A percentile compares a stretch with the other conserved stretches of the same genome.
Evolutionary conservation across 768 basidiomycete genomes (phyloP).

Genomic region (Xerocomellus dryophilus): DNA sequence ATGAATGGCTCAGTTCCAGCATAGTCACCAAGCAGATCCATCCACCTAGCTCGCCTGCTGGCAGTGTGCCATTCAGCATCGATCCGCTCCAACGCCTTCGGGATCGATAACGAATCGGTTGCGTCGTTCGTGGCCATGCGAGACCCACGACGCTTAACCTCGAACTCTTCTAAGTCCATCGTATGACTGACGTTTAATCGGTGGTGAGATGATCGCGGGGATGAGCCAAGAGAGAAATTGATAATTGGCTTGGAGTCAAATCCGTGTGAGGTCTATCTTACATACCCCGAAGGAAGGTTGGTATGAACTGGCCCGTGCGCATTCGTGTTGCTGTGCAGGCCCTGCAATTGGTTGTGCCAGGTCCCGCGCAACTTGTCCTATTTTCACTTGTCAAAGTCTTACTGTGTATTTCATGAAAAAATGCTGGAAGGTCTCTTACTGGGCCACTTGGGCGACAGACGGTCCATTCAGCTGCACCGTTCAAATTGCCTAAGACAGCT

Average conservation of each 20-base stretch:
- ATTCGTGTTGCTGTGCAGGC: constrained; percentile 6
- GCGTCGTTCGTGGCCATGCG: background rate
- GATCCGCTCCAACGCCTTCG: constrained; percentile 28
- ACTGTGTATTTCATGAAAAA: background rate
- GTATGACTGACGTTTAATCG: background rate
- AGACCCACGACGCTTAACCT: constrained; percentile 16
- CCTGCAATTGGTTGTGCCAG: too few relatives aligned
- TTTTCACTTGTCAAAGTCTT: background rate
- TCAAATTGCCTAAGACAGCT: constrained; percentile 6
- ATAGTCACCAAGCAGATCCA: constrained; percentile 72
- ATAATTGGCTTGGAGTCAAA: background rate
- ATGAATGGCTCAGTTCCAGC: constrained; percentile 65
- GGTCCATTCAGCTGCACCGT: background rate
- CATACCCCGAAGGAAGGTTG: background rate
- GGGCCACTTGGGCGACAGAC: constrained; percentile 8
- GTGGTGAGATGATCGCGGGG: background rate
- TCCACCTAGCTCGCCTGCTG: constrained; percentile 46
- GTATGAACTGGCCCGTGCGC: constrained; percentile 15
- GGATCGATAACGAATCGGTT: constrained; percentile 8
- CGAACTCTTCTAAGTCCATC: constrained; percentile 43
- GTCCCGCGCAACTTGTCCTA: too few relatives aligned
- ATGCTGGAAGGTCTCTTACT: constrained; percentile 1
- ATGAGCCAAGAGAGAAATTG: background rate
- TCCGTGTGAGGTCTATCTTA: too few relatives aligned
- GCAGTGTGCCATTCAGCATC: constrained; percentile 41